Evolutionary conservation across 2,329 filamentous ascomycete genomes (phyloP), one percentile per base, ranked within the genome.

Genomic region (Fusarium devonianum): DNA sequence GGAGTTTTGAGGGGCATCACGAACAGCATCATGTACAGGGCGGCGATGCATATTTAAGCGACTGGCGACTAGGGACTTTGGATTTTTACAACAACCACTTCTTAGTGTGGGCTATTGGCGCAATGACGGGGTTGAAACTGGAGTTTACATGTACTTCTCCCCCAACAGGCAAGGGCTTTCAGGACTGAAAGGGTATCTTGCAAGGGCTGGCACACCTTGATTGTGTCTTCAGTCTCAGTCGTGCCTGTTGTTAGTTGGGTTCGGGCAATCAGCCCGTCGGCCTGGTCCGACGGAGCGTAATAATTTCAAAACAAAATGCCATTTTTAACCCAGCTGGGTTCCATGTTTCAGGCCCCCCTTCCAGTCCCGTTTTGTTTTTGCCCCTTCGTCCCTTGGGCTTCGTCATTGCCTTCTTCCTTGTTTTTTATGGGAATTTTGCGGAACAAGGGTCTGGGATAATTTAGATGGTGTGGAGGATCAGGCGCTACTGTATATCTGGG

Each of bases 41-140:
- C 25, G 42, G 46, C 45, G 44, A 60, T 64, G 49, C 54, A 64
- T 58, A 29, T 62, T 49, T 40, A 58, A 38, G 49, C 39, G 30
- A 56, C 17, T 25, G 41, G 32, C 18, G 19, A 50, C 48, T 44
- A 36, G 44, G 51, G 35, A 33, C 33, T 26, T 52, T 30, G 41
- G 32, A 21, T 28, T 42, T 49, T 42, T 37, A 19, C 37, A 30
- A 40, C 33, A 40, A 45, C 19, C 25, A 44, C 22, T n/a, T 45
- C 23, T 39, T 45, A 26, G 44, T 36, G 45, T 9, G 30, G 33
- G 33, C 16, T 14, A 41, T 47, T 35, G 45, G 60, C 43, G 41
- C 28, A 38, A 23, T 45, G 42, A 39, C 26, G 37, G 35, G 37
- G 40, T 36, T 32, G 52, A 30, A 11, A n/a, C 41, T 34, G 49